phyloP scores from a whole-genome alignment of 371 early-diverging fungal genomes.

The Zopfochytrium polystomum region DNA sequence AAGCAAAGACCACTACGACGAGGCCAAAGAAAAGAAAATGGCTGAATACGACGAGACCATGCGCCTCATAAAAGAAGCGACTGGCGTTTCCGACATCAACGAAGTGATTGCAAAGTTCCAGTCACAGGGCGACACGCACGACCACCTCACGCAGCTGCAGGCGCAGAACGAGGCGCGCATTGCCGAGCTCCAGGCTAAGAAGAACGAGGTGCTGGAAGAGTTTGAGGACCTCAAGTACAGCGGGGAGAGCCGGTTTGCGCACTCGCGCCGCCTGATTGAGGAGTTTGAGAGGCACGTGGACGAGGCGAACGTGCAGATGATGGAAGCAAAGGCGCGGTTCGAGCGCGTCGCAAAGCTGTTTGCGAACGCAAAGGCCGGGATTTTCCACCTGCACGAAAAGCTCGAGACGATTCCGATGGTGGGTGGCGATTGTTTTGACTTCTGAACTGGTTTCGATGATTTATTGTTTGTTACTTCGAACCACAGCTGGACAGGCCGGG shows the following conservation, averaged over 20 bases:
- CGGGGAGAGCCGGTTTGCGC: slow-evolving; percentile 42
- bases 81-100: slow-evolving; percentile 51
- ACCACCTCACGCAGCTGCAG: slow-evolving; percentile 44
- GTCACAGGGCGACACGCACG: slow-evolving; percentile 53
- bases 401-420: slow-evolving; percentile 48
- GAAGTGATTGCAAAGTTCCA: slow-evolving; percentile 57
- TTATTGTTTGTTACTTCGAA: background rate
- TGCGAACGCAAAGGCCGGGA: slow-evolving; percentile 46
- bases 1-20: slow-evolving; percentile 46
- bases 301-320: slow-evolving; percentile 31
- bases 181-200: slow-evolving; percentile 43
- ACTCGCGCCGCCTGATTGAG: slow-evolving; percentile 37
- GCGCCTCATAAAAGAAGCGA: slow-evolving; percentile 56
- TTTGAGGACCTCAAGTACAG: slow-evolving; percentile 43
- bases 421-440: slow-evolving; percentile 8
- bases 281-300: slow-evolving; percentile 49
- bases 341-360: slow-evolving; percentile 46
- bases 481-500: slow-evolving; percentile 34
- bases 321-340: slow-evolving; percentile 43
- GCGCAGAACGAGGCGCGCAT: slow-evolving; percentile 39
- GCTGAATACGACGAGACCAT: slow-evolving; percentile 54
- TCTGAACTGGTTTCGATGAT: background rate
- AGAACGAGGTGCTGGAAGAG: slow-evolving; percentile 33
- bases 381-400: slow-evolving; percentile 52
- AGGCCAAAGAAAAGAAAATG: slow-evolving; percentile 45